Evolutionary conservation across 371 early-diverging fungal genomes (phyloP).

Genomic region (Nematocida minor): DNA sequence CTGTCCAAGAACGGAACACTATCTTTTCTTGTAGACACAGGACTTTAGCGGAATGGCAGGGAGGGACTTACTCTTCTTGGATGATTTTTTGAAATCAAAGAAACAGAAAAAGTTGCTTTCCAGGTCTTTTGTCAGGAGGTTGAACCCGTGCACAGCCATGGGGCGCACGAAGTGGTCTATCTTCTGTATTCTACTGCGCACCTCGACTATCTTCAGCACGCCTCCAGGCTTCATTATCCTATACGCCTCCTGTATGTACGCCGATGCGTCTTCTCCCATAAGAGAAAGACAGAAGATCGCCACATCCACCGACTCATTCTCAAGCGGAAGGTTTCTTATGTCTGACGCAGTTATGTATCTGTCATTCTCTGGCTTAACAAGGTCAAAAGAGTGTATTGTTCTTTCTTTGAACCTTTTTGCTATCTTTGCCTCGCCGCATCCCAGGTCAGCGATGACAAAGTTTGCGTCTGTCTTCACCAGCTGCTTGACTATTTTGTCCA

Average conservation of each 20-base stretch:
- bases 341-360: constrained; percentile 75
- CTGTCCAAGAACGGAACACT: no score
- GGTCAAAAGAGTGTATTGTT: constrained; percentile 78
- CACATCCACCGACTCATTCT: constrained; percentile 72
- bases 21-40: constrained; percentile 65
- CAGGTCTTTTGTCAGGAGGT: constrained; percentile 50
- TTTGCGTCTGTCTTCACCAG: constrained; percentile 62
- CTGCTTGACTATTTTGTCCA: constrained; percentile 74
- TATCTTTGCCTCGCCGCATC: constrained; percentile 90
- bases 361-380: constrained; percentile 73
- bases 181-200: constrained; percentile 59
- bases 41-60: constrained; percentile 54
- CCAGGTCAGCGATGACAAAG: constrained; percentile 76
- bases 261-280: constrained; percentile 88
- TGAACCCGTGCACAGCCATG: constrained; percentile 59
- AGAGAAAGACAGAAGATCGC: constrained; percentile 84
- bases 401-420: constrained; percentile 68
- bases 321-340: constrained; percentile 74
- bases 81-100: constrained; percentile 58
- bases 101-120: constrained; percentile 62
- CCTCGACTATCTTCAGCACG: constrained; percentile 61
- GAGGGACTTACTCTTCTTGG: constrained; percentile 5
- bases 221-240: constrained; percentile 76
- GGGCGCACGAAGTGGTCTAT: constrained; percentile 51
- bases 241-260: constrained; percentile 79